These are phyloP conservation scores for Aristolochia fimbriata DNA, from an alignment of 164 flowering plant species.

Conservation along the genomic window DNA sequence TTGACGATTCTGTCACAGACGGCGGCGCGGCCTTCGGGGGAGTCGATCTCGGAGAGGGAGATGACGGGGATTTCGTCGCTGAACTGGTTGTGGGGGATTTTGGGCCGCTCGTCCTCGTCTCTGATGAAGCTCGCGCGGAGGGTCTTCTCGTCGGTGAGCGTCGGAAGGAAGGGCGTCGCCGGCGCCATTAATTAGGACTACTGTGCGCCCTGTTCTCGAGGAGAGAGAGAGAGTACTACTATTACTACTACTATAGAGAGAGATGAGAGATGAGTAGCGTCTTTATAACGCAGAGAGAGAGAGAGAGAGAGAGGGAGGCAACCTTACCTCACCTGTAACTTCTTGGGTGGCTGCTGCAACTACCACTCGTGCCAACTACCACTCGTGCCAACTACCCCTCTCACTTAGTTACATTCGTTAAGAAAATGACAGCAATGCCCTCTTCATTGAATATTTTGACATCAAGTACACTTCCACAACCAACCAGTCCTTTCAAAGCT, in stretches of 20 bases:
- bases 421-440: too few relatives aligned
- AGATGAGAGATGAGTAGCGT: not conserved
- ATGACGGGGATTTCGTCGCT: constrained; percentile 67
- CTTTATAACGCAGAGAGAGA: too few relatives aligned
- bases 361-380: constrained; percentile 7
- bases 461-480: too few relatives aligned
- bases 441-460: too few relatives aligned
- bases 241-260: not conserved
- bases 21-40: constrained; percentile 25
- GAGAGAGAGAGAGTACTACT: not conserved
- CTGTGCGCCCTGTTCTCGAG: not conserved
- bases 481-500: too few relatives aligned
- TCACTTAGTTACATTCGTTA: too few relatives aligned
- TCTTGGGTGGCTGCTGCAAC: constrained; percentile 4
- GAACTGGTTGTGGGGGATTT: constrained; percentile 60
- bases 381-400: constrained; percentile 1
- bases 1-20: constrained; percentile 51
- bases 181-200: constrained; percentile 5
- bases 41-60: constrained; percentile 61
- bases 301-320: too few relatives aligned
- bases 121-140: constrained; percentile 48
- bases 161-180: constrained; percentile 5
- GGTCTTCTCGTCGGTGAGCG: constrained; percentile 29
- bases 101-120: constrained; percentile 81
- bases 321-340: too few relatives aligned